Base-by-base conservation (phyloP, 805 yeast species). In the Candida piceae region DNA sequence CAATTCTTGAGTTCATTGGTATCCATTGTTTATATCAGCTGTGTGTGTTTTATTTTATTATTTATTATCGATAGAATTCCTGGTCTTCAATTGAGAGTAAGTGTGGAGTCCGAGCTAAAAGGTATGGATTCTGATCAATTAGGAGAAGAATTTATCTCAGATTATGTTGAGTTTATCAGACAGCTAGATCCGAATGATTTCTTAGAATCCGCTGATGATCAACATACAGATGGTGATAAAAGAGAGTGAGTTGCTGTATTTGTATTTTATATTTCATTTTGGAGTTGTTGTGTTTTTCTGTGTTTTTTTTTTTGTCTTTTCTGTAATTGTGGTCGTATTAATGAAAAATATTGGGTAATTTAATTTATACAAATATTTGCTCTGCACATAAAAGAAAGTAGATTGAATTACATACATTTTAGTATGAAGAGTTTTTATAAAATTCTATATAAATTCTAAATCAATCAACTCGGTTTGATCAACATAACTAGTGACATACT, bases 71-170 rank as follows among this genome's bases (percentile, higher is more conserved):
- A 86, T 59, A 71, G 70, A 44, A 77, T 85, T 18, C 97, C 96
- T 3, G 90, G 90, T 4, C 72, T 83, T 46, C 71, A 78, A 36
- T 67, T 88, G 51, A 72, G 95, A 50, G 82, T 85, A 9, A 69
- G 72, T 38, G 84, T 80, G 53, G 80, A 81, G 26, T 90, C 78
- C 16, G 96, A 87, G 56, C 11, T 48, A 16, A 78, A 77, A 39
- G 96, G 96, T 25, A 70, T 84, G 55, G 96, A 87, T 57, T 94
- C 83, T 56, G 89, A 82, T 61, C 95, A 86, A 64, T 80, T 87
- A 43, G 95, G 41, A 16, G 42, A 94, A 32, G 96, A 87, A 62
- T 87, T 83, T 62, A 95, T 95, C 16, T 84, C 84, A 56, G 96
- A 87, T 60, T 87, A 84, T 55, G 93, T 87, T 35, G 96, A 87